Evolutionary conservation across 2,329 filamentous ascomycete genomes (phyloP).

Genomic region (Fusarium sp.): DNA sequence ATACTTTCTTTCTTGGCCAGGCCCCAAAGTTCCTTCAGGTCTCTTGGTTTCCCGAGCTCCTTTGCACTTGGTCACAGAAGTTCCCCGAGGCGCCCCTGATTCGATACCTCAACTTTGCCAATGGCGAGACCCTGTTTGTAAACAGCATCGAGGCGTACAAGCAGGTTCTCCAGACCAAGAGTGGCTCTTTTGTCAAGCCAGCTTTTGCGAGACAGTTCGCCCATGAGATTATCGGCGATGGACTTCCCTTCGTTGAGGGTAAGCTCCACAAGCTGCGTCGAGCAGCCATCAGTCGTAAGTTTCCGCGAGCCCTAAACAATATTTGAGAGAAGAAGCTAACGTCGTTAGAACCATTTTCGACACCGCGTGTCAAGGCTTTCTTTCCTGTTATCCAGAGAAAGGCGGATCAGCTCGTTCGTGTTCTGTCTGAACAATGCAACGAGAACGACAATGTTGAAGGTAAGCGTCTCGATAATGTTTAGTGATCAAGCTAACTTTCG

Average conservation of each 20-base stretch:
- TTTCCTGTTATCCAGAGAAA: constrained; percentile 51
- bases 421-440: constrained; percentile 35
- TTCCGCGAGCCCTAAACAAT: background rate
- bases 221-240: constrained; percentile 46
- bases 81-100: constrained; percentile 46
- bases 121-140: constrained; percentile 43
- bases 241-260: constrained; percentile 51
- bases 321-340: constrained; percentile 5
- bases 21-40: constrained; percentile 47
- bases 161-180: constrained; percentile 45
- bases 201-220: constrained; percentile 42
- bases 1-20: constrained; percentile 56
- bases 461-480: background rate
- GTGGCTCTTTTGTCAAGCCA: constrained; percentile 44
- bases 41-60: constrained; percentile 45
- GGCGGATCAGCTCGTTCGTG: constrained; percentile 45
- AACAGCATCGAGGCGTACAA: constrained; percentile 43
- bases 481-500: background rate
- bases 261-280: constrained; percentile 51
- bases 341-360: constrained; percentile 47
- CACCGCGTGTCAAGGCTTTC: constrained; percentile 43
- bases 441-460: constrained; percentile 31
- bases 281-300: constrained; percentile 48
- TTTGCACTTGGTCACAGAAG: constrained; percentile 47
- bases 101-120: constrained; percentile 45